Evolutionary conservation across 2,329 filamentous ascomycete genomes (phyloP).

Genomic region (Anisogramma anomala): DNA sequence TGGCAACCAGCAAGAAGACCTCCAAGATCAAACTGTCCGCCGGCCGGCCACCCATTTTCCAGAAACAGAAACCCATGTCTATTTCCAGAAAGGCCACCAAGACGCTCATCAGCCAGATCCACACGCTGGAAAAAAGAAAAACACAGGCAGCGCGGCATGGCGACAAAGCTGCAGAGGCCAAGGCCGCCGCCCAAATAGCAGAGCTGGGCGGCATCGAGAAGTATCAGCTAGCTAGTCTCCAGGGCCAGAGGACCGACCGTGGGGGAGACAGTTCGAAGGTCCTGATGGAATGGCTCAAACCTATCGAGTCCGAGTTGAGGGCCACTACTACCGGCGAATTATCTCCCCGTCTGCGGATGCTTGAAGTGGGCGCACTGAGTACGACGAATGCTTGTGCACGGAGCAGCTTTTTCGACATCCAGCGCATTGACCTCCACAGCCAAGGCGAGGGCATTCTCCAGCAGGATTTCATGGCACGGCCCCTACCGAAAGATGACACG

Average conservation of each 20-base stretch:
- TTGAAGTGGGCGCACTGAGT: slow-evolving; percentile 84
- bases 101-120: slow-evolving; percentile 52
- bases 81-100: slow-evolving; percentile 56
- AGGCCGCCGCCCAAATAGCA: slow-evolving; percentile 41
- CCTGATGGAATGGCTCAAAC: slow-evolving; percentile 50
- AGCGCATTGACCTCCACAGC: slow-evolving; percentile 82
- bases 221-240: slow-evolving; percentile 58
- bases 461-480: slow-evolving; percentile 89
- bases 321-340: slow-evolving; percentile 14
- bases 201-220: slow-evolving; percentile 48
- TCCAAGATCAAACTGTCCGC: slow-evolving; percentile 31
- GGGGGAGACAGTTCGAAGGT: slow-evolving; percentile 56
- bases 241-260: slow-evolving; percentile 53
- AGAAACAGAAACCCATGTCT: slow-evolving; percentile 42
- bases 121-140: slow-evolving; percentile 52
- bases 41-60: slow-evolving; percentile 45
- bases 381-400: slow-evolving; percentile 73
- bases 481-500: slow-evolving; percentile 49
- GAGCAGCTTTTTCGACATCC: slow-evolving; percentile 58
- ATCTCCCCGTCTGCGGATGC: slow-evolving; percentile 43
- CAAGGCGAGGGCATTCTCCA: slow-evolving; percentile 70
- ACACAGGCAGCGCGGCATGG: slow-evolving; percentile 44
- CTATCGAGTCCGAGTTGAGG: slow-evolving; percentile 19
- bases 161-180: slow-evolving; percentile 35
- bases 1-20: slow-evolving; percentile 36